Base-by-base conservation (phyloP, 306 rosid species). In the Datisca glomerata region DNA sequence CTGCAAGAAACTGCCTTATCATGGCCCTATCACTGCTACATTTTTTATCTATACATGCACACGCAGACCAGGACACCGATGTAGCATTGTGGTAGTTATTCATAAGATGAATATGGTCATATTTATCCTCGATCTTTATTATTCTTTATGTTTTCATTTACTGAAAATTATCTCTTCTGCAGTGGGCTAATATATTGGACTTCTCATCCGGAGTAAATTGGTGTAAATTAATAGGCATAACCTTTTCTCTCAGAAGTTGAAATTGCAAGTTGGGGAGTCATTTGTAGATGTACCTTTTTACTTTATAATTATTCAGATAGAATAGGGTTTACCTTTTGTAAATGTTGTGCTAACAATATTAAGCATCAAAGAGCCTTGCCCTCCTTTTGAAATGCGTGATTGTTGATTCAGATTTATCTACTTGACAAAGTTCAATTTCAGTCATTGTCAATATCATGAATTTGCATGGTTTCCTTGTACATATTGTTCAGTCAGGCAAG, bases 121-220 rank as follows among this genome's bases (percentile, higher is more conserved):
- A 8, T n/a, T 8, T 3, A 5, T 14, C 24, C 5, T 1, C 7
- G 2, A 4, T 21, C 15, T 43, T 7, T 4, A 25, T 18, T 25
- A n/a, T 11, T 1, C 8, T 19, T 16, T 19, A 36, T 12, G 27
- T 25, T 27, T 35, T 55, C 27, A 51, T 41, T 49, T 33, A 59
- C 50, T 17, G 9, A n/a, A 19, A 55, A 14, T 61, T 32, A 21
- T 5, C 15, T 57, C 49, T 40, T 35, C 2, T 74, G 49, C 78
- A 84, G 98, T 55, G 98, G 98, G 61, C 80, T 89, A 53, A 45
- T 80, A 55, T 84, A 89, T 70, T 89, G 98, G 98, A 83, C 98
- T 58, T 46, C 72, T 60, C 98, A 89, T 67, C 75, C 93, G 14
- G 93, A 84, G 71, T 89, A 69, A 77, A 47, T 17, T 36, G 57